Conservation (phyloP, 2,329 filamentous ascomycete species). For the Septoria linicola region DNA sequence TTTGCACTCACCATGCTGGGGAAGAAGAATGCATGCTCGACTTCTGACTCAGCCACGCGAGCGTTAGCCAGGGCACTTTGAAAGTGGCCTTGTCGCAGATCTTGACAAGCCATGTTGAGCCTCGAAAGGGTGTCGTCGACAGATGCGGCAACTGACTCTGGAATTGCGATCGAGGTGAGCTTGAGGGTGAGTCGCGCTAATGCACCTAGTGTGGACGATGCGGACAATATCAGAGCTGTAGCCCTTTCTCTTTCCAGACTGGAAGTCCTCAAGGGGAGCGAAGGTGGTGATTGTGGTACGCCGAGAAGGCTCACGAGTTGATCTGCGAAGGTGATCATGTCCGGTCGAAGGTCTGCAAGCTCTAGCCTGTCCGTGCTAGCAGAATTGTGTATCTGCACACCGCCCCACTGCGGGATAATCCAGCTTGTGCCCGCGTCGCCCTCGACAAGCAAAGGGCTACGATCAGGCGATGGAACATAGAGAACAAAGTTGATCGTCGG, state of each 20-base stretch:
- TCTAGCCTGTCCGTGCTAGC: slow-evolving; percentile 54
- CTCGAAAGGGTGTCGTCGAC: slow-evolving; percentile 77
- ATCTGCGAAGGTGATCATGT: slow-evolving; percentile 84
- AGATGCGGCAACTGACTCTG: slow-evolving; percentile 78
- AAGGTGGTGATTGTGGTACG: slow-evolving; percentile 72
- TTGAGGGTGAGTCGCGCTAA: slow-evolving; percentile 81
- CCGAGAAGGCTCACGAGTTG: slow-evolving; percentile 87
- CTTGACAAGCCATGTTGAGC: slow-evolving; percentile 72
- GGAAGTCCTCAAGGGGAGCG: slow-evolving; percentile 79
- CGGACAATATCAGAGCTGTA: slow-evolving; percentile 79
- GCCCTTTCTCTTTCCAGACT: slow-evolving; percentile 83
- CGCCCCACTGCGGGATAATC: slow-evolving; percentile 96
- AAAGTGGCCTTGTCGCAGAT: slow-evolving; percentile 61
- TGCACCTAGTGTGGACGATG: slow-evolving; percentile 91
- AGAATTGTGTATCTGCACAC: slow-evolving; percentile 68
- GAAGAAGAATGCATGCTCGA: slow-evolving; percentile 94
- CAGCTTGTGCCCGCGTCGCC: slow-evolving; percentile 69
- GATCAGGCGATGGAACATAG: slow-evolving; percentile 72
- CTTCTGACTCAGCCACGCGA: slow-evolving; percentile 79
- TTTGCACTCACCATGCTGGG: slow-evolving; percentile 69
- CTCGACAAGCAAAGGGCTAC: slow-evolving; percentile 60
- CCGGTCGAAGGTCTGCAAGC: slow-evolving; percentile 67
- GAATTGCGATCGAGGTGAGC: slow-evolving; percentile 87
- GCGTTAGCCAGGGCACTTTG: slow-evolving; percentile 73
- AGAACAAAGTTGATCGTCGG: slow-evolving; percentile 96